Base-by-base conservation (phyloP, 2,329 filamentous ascomycete genomes). In the Hypoxylon sp. region DNA sequence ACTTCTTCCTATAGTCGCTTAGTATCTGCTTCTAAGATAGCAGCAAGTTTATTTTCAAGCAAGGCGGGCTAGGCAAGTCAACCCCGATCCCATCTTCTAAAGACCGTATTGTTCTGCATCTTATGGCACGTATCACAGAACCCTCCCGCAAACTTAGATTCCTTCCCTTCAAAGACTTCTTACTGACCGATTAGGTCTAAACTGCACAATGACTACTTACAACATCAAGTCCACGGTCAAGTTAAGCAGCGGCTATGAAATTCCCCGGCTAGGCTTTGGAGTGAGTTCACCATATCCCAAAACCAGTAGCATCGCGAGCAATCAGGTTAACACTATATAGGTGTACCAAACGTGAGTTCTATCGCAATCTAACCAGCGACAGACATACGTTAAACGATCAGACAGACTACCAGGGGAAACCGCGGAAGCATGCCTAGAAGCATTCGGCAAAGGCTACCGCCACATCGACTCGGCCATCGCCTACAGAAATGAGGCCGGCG, bases 401-500 rank as follows among this genome's bases (percentile, higher is more conserved):
- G 55, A 41, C 70, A 73, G 80, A 65, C 71, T 79, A 10, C 74
- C 76, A 6, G 73, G 74, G 6, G 74, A 76, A 32, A 78, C 80
- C 13, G 72, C 79, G 52, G 68, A 72, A 32, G 74, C 78, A 37
- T 79, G 78, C 55, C 75, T 79, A 11, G 77, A 84, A 64, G 84
- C 85, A 3, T 70, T 87, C 39, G 76, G 77, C 6, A 73, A 77
- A 20, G 85, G 85, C 22, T 87, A 87, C 69, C 82, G 84, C 53
- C 85, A 87, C 70, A 80, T 86, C 68, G 84, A 87, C 75, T 85
- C 82, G 10, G 84, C 84, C 2, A 81, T 81, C 6, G 77, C 74
- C 7, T 86, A 87, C 73, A 73, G 72, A 41, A 87, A 87, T 70
- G 84, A 86, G 67, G 80, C 78, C 10, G 78, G 78, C 8, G 80